Conservation (phyloP, 2,329 filamentous ascomycete genomes). For the Penicillium sp. region DNA sequence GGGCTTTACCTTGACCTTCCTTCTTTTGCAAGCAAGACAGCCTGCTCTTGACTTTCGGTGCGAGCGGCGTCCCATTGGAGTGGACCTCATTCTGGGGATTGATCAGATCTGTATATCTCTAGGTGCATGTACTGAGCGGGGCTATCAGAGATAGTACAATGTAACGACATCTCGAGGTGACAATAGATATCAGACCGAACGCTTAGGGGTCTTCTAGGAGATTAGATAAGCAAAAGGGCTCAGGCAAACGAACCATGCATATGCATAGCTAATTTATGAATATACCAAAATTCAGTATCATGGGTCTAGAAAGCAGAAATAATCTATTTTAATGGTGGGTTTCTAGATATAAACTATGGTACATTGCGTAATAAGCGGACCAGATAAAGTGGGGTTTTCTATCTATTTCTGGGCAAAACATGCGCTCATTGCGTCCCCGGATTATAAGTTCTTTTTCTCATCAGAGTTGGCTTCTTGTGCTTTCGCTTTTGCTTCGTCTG, state of each 20-base stretch:
- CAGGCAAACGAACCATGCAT: background rate
- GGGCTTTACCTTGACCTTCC: constrained; percentile 30
- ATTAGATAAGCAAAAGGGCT: background rate
- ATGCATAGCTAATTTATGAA: background rate
- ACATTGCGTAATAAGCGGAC: background rate
- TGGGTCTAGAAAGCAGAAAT: background rate
- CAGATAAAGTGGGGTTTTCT: background rate
- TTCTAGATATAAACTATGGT: background rate
- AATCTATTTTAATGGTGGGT: background rate
- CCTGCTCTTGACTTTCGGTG: constrained; percentile 30
- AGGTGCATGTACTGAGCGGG: background rate
- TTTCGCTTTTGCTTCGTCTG: constrained; percentile 20
- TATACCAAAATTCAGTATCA: background rate
- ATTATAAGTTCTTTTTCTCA: constrained; percentile 26
- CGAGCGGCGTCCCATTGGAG: constrained; percentile 15
- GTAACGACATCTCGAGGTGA: background rate
- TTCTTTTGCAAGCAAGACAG: constrained; percentile 28
- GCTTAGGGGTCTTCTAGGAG: background rate
- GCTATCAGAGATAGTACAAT: background rate
- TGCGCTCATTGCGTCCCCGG: background rate
- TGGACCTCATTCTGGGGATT: constrained; percentile 1
- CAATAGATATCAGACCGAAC: background rate
- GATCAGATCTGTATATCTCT: background rate
- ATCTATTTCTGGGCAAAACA: background rate
- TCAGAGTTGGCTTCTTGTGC: constrained; percentile 17